These are phyloP conservation scores for Globisporangium mamillatum DNA, from an alignment of 352 stramenopile genomes.

Conservation along the genomic window DNA sequence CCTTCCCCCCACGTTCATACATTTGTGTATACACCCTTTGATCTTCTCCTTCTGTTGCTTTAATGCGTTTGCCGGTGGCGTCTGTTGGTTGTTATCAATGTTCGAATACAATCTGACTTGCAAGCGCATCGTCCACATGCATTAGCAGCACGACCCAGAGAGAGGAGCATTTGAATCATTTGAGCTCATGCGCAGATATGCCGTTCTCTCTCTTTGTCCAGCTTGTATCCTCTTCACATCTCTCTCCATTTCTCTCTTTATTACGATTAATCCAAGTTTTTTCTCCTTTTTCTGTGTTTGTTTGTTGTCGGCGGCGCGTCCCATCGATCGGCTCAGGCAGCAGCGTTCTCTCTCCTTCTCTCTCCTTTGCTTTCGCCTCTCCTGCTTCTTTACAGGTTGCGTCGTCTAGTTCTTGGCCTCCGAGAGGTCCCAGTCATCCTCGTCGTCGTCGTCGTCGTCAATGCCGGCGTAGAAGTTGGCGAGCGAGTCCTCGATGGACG, in stretches of 20 bases:
- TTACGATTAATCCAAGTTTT: constrained; percentile 18
- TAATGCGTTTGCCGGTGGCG: no score
- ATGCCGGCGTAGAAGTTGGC: constrained; percentile 81
- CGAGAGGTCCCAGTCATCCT: constrained; percentile 43
- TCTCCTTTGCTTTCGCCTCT: neutral
- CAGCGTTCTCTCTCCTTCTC: neutral
- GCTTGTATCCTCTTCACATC: neutral
- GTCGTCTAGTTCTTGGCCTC: constrained; percentile 25
- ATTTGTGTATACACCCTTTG: constrained; percentile 1
- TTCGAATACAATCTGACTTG: no score
- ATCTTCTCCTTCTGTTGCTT: neutral
- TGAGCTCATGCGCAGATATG: neutral
- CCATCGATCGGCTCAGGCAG: neutral
- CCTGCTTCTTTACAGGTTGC: neutral
- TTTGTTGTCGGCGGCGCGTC: neutral
- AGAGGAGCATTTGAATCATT: neutral
- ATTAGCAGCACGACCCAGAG: neutral
- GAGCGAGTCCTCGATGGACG: constrained; percentile 59
- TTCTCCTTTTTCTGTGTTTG: constrained; percentile 7
- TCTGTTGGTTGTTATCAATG: no score
- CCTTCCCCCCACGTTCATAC: neutral
- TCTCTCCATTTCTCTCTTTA: constrained; percentile 2
- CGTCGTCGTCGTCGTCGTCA: constrained; percentile 65
- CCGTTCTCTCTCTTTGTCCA: neutral
- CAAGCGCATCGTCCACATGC: neutral